A percentile compares a stretch with the other conserved stretches of the same genome.
Evolutionary conservation across 2,329 filamentous ascomycete species (phyloP).

Genomic region (Colletotrichum sansevieriae): DNA sequence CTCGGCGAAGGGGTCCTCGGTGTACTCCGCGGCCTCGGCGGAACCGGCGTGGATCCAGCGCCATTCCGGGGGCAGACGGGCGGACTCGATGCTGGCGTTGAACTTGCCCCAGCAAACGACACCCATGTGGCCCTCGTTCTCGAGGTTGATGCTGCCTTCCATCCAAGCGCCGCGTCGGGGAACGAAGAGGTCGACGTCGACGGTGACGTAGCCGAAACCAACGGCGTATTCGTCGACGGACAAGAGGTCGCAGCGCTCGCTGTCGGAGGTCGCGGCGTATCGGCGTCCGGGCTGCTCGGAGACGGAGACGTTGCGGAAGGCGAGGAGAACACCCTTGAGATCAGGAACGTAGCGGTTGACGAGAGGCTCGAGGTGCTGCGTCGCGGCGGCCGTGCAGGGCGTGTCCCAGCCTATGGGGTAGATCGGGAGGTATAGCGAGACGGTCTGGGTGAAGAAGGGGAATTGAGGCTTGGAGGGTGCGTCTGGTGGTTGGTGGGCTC

Average conservation of each 20-base stretch:
- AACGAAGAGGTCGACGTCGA: conserved; percentile 86
- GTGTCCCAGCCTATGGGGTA: conserved; percentile 78
- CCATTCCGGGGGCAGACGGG: conserved; percentile 83
- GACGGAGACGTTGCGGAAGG: conserved; percentile 77
- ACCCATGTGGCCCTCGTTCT: conserved; percentile 90
- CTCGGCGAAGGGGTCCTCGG: conserved; percentile 45
- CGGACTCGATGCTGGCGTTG: conserved; percentile 86
- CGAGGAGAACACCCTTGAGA: conserved; percentile 80
- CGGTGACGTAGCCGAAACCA: conserved; percentile 89
- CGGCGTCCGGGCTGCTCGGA: conserved; percentile 68
- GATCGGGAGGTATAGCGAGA: conserved; percentile 84
- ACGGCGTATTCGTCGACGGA: conserved; percentile 86
- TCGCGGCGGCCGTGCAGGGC: conserved; percentile 77
- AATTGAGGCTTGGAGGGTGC: conserved; percentile 61
- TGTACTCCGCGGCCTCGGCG: conserved; percentile 55
- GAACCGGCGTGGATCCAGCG: conserved; percentile 76
- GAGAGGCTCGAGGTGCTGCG: conserved; percentile 81
- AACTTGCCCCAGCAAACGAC: conserved; percentile 92
- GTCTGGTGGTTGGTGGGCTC: conserved; percentile 54
- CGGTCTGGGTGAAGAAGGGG: conserved; percentile 83
- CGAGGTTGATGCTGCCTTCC: conserved; percentile 85
- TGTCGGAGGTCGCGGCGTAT: conserved; percentile 60
- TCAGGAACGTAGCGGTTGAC: conserved; percentile 82
- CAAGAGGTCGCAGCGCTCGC: conserved; percentile 58
- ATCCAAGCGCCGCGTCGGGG: conserved; percentile 80